Percentiles rank a stretch among this genome's conserved stretches.
These are phyloP conservation scores for Capronia coronata DNA, from an alignment of 2,329 filamentous ascomycete genomes.

Conservation along the genomic window DNA sequence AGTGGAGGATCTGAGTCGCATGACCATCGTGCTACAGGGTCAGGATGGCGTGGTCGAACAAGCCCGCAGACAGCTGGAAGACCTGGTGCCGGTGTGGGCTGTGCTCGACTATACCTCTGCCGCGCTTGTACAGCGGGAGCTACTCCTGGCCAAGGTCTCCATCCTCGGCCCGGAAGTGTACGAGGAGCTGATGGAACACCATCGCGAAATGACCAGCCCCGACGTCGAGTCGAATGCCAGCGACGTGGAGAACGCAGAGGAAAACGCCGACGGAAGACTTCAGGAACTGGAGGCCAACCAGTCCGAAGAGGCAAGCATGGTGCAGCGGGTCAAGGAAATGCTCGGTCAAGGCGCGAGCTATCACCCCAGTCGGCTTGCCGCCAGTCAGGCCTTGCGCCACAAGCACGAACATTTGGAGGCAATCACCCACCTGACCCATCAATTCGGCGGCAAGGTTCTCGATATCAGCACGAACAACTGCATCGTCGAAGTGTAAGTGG, in stretches of 20 bases:
- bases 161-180: conserved; percentile 97
- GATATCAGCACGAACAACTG: conserved; percentile 98
- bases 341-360: conserved; percentile 54
- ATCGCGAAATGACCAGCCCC: conserved; percentile 73
- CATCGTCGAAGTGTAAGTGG: conserved; percentile 86
- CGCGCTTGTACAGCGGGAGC: conserved; percentile 88
- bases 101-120: conserved; percentile 92
- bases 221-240: conserved; percentile 34
- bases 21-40: conserved; percentile 96
- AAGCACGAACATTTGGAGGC: conserved; percentile 97
- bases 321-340: conserved; percentile 26
- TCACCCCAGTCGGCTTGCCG: conserved; percentile 79
- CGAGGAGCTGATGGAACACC: conserved; percentile 90
- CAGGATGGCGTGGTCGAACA: conserved; percentile 98
- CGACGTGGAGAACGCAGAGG: conserved; percentile 33
- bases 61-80: conserved; percentile 88
- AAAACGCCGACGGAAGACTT: conserved; percentile 26
- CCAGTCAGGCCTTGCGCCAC: conserved; percentile 83
- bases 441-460: conserved; percentile 94
- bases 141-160: conserved; percentile 92
- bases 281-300: conserved; percentile 37
- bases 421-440: conserved; percentile 93
- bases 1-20: conserved; percentile 90
- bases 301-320: conserved; percentile 23
- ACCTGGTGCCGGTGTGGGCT: conserved; percentile 95